phyloP scores from a whole-genome alignment of 2,329 filamentous ascomycete genomes.

The Neonectria hederae region DNA sequence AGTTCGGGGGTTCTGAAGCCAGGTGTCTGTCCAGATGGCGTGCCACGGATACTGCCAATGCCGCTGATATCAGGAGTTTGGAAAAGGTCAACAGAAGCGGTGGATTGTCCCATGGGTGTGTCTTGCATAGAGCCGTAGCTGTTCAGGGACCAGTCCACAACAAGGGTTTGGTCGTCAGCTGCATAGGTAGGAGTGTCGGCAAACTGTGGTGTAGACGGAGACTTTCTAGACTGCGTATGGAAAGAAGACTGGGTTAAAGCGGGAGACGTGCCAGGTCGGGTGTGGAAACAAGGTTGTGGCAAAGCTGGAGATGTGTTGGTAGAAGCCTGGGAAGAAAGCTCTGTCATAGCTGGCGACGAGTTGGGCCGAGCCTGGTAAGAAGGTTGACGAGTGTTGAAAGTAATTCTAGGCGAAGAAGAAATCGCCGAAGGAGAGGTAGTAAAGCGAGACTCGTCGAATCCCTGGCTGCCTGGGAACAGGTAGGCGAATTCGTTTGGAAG shows the following conservation, averaged over 20 bases:
- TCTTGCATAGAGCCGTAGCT: not conserved
- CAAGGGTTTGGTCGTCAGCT: not conserved
- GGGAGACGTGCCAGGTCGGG: not conserved
- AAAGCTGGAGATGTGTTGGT: not conserved
- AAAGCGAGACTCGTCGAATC: constrained; percentile 40
- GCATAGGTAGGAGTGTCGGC: not conserved
- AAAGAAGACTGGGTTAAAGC: not conserved
- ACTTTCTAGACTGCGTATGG: not conserved
- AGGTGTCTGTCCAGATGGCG: not conserved
- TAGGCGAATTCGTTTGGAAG: constrained; percentile 44
- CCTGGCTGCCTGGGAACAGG: constrained; percentile 45
- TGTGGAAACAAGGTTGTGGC: not conserved
- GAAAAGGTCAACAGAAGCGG: not conserved
- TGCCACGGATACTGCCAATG: not conserved
- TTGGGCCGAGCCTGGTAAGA: not conserved
- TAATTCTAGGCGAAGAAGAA: constrained; percentile 38
- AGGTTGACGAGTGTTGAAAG: constrained; percentile 16
- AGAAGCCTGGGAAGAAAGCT: not conserved
- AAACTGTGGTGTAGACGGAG: not conserved
- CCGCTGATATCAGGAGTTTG: constrained; percentile 5
- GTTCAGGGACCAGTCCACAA: not conserved
- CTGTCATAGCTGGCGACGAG: not conserved
- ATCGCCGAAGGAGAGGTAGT: constrained; percentile 35
- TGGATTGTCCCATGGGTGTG: not conserved
- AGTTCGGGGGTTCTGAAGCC: constrained; percentile 2